Conservation (phyloP, 768 basidiomycete genomes). For the Leucocoprinus birnbaumii region DNA sequence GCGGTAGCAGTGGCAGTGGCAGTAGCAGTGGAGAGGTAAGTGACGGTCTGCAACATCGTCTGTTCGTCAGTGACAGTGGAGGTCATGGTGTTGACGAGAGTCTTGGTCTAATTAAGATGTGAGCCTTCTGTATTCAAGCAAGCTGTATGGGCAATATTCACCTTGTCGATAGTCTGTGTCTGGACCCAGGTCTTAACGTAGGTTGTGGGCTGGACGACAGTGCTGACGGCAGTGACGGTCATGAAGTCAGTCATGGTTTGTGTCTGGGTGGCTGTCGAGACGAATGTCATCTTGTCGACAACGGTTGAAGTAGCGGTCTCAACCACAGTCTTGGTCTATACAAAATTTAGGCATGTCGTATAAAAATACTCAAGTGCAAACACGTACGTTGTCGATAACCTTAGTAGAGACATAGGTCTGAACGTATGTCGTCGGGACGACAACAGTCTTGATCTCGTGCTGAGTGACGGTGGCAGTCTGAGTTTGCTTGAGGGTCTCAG, state of each 20-base stretch:
- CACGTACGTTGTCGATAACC: conserved; percentile 57
- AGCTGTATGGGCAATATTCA: conserved; percentile 26
- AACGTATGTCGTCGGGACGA: conserved; percentile 57
- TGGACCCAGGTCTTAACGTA: conserved; percentile 49
- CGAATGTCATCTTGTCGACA: conserved; percentile 50
- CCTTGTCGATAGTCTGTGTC: conserved; percentile 57
- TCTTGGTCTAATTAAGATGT: conserved; percentile 44
- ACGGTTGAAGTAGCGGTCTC: conserved; percentile 47
- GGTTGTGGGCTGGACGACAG: conserved; percentile 57
- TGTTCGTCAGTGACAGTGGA: conserved; percentile 46
- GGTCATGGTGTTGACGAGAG: conserved; percentile 53
- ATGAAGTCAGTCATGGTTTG: conserved; percentile 49
- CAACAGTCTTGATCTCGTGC: conserved; percentile 48
- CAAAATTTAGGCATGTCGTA: background rate
- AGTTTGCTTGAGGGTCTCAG: conserved; percentile 47
- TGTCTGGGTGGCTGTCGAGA: conserved; percentile 57
- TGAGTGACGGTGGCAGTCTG: conserved; percentile 54
- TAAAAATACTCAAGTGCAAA: background rate
- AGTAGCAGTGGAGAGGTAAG: conserved; percentile 47
- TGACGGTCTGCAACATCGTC: conserved; percentile 49
- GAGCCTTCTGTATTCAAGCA: conserved; percentile 1
- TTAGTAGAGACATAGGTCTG: conserved; percentile 50
- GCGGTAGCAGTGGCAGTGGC: conserved; percentile 42
- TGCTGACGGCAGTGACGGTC: conserved; percentile 52
- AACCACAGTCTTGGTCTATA: conserved; percentile 59